These are phyloP conservation scores for Calonectria leucothoes DNA, from an alignment of 2,329 filamentous ascomycete species.

Conservation along the genomic window DNA sequence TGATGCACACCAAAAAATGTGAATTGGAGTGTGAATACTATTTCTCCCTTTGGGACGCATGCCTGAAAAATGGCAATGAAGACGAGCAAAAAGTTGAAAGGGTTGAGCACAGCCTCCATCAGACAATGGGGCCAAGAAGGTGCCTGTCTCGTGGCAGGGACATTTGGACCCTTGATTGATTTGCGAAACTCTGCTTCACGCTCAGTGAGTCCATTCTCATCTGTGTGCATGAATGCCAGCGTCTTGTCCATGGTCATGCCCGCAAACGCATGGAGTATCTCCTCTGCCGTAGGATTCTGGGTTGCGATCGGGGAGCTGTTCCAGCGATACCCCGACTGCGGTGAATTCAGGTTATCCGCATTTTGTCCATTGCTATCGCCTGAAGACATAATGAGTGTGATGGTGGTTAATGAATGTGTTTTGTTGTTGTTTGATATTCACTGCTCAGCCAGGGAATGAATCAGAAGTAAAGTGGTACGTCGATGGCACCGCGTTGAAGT, in stretches of 20 bases:
- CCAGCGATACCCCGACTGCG: background rate
- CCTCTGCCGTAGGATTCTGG: background rate
- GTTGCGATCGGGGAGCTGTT: background rate
- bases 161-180: background rate
- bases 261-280: background rate
- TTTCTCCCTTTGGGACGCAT: background rate
- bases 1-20: background rate
- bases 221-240: background rate
- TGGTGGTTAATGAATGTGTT: background rate
- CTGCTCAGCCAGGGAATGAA: background rate
- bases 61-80: slow-evolving; percentile 8
- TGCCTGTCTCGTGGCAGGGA: background rate
- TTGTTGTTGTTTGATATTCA: background rate
- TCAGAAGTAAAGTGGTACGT: background rate
- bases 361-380: background rate
- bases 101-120: background rate
- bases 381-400: background rate
- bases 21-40: background rate
- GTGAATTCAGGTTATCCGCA: background rate
- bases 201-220: background rate
- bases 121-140: background rate
- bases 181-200: background rate
- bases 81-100: slow-evolving; percentile 5
- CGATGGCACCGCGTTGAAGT: background rate
- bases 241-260: background rate